A percentile compares a stretch with the other conserved stretches of the same genome.
These are phyloP conservation scores for Lentinus brumalis DNA, from an alignment of 768 basidiomycete genomes.

Conservation along the genomic window DNA sequence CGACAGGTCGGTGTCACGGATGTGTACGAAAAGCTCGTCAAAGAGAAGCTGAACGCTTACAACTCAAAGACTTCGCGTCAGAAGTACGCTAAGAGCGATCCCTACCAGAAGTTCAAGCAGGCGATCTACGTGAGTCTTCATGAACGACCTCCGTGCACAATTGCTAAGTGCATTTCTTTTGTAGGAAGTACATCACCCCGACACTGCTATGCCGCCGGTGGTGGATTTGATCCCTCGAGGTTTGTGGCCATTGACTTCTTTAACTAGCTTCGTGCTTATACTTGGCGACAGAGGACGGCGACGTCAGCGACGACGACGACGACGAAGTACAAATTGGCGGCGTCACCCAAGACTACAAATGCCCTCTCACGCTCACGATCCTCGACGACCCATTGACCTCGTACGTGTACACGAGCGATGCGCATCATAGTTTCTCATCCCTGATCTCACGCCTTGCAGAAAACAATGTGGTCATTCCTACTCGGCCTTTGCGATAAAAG, in stretches of 20 bases:
- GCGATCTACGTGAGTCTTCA: constrained; percentile 61
- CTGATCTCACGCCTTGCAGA: constrained; percentile 38
- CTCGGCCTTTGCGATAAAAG: constrained; percentile 68
- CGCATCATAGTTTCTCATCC: neutral
- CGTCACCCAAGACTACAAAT: constrained; percentile 78
- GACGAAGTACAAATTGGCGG: constrained; percentile 85
- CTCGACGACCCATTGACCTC: constrained; percentile 80
- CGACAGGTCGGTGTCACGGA: constrained; percentile 54
- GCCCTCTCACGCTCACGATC: constrained; percentile 72
- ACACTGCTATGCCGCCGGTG: constrained; percentile 73
- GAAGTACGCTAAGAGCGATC: constrained; percentile 67
- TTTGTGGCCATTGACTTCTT: constrained; percentile 29
- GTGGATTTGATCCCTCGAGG: constrained; percentile 73
- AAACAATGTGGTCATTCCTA: constrained; percentile 80
- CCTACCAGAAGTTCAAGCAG: constrained; percentile 65
- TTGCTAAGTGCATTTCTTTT: neutral
- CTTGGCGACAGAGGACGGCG: constrained; percentile 63
- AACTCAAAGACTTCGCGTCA: constrained; percentile 68
- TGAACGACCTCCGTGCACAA: neutral
- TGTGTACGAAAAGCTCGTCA: constrained; percentile 51
- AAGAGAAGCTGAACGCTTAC: constrained; percentile 49
- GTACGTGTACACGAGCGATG: constrained; percentile 47
- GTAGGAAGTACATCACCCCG: constrained; percentile 70
- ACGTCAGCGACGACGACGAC: constrained; percentile 82
- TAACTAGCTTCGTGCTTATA: neutral